Evolutionary conservation across 768 basidiomycete genomes (phyloP).

Genomic region (Macrolepiota albuminosa): DNA sequence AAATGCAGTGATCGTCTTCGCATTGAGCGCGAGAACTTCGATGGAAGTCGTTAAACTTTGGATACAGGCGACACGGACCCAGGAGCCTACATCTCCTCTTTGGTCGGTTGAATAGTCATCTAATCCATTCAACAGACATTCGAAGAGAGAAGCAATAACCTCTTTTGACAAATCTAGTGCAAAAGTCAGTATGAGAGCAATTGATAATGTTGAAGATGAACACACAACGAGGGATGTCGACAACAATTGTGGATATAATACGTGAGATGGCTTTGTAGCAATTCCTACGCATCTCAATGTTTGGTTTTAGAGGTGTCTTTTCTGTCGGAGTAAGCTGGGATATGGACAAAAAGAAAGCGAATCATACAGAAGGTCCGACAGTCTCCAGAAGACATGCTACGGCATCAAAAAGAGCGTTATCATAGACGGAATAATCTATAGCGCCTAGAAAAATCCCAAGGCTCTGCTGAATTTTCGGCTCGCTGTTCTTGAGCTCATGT

Average conservation of each 20-base stretch:
- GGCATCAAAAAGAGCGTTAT: constrained; percentile 48
- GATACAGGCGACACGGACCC: constrained; percentile 82
- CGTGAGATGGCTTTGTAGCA: constrained; percentile 36
- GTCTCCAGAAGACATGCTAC: constrained; percentile 56
- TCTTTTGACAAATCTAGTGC: constrained; percentile 43
- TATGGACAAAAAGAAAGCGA: not conserved
- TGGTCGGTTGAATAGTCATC: constrained; percentile 92
- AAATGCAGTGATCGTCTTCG: constrained; percentile 39
- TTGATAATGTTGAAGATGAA: not conserved
- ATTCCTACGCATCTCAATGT: constrained; percentile 58
- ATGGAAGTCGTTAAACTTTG: constrained; percentile 54
- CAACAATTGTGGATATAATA: constrained; percentile 31
- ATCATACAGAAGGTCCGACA: constrained; percentile 47
- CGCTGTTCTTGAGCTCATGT: constrained; percentile 49
- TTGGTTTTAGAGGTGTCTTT: constrained; percentile 23
- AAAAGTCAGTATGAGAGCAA: not conserved
- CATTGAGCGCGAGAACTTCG: constrained; percentile 44
- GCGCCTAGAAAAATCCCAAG: constrained; percentile 65
- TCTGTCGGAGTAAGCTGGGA: constrained; percentile 15
- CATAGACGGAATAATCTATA: constrained; percentile 57
- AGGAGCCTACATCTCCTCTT: constrained; percentile 95
- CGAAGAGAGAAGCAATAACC: constrained; percentile 43
- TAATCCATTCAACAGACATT: constrained; percentile 63
- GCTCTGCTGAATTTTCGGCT: constrained; percentile 62
- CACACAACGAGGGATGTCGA: constrained; percentile 16